phyloP scores from a whole-genome alignment of 495 filamentous ascomycete genomes.

The Penicillium cataractarum region DNA sequence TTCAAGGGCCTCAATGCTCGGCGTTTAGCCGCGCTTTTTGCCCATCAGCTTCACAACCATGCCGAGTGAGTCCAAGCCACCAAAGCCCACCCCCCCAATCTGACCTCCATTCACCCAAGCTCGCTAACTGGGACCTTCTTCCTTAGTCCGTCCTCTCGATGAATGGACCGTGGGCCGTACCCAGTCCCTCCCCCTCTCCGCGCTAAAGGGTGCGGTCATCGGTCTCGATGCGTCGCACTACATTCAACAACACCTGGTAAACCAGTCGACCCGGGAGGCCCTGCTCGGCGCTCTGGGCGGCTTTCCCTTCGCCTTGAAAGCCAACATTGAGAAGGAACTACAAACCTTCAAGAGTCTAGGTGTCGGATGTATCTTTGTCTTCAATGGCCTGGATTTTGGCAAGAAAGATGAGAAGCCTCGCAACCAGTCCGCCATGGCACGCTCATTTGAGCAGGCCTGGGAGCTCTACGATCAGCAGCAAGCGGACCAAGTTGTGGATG shows the following conservation, averaged over 20 bases:
- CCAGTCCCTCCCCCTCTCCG: constrained; percentile 59
- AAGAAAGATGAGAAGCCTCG: constrained; percentile 66
- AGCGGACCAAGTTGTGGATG: constrained; percentile 74
- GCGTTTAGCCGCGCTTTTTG: constrained; percentile 34
- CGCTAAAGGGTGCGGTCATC: constrained; percentile 70
- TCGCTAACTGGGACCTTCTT: constrained; percentile 17
- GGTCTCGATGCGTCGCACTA: constrained; percentile 92
- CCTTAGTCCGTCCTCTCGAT: constrained; percentile 62
- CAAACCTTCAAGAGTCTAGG: constrained; percentile 61
- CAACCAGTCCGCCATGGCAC: constrained; percentile 46
- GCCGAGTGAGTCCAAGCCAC: constrained; percentile 41
- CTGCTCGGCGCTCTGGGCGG: constrained; percentile 89
- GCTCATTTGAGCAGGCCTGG: constrained; percentile 71
- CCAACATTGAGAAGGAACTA: constrained; percentile 74
- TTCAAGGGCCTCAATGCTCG: constrained; percentile 35
- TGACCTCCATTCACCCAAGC: constrained; percentile 3
- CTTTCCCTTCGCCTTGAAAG: constrained; percentile 74
- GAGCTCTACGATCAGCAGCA: constrained; percentile 79
- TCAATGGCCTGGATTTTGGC: constrained; percentile 79
- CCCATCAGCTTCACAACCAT: constrained; percentile 41
- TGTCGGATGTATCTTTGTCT: constrained; percentile 80
- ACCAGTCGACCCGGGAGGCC: constrained; percentile 72
- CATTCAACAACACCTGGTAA: constrained; percentile 72
- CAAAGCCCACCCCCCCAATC: background rate
- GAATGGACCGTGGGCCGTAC: constrained; percentile 57